Base-by-base conservation (phyloP, 306 rosid genomes). In the Citrullus amarus region DNA sequence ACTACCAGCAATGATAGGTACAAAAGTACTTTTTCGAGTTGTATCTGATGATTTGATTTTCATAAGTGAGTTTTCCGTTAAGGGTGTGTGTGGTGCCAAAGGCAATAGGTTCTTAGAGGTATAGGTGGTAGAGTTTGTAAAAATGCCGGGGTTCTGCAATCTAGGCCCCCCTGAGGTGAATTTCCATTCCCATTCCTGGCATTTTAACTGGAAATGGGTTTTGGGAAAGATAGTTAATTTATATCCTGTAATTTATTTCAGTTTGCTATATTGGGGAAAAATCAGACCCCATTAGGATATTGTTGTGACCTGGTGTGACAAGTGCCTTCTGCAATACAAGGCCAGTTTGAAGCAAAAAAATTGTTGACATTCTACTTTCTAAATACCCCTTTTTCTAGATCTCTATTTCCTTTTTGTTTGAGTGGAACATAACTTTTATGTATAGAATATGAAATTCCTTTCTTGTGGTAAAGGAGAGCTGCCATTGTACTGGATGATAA, bases 171-270 rank as follows among this genome's bases (percentile, higher is more conserved):
- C 88, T 79, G 60, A 79, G 86, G 88, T 80, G 88, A 82, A 79
- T 83, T 51, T 73, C 69, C 53, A 83, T 83, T 84, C 79, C 86
- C 83, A 81, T 88, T 85, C 89, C 88, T 79, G 80, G 84, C 91
- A 90, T 85, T 86, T 81, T 92, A 82, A 87, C 86, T 80, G 86
- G 91, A 83, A 82, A 86, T 69, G 81, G 96, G 93, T 88, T 73
- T 85, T 81, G 90, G 85, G 86, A 80, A 79, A 73, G 34, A 73
- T 51, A 39, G 74, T 72, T 69, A 50, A 68, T 80, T 88, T 79
- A 57, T 39, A 78, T 83, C 30, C 79, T 78, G 79, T 91, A 88
- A 44, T 82, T 82, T 81, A 83, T 56, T 74, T 86, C 82, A 82
- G 57, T 76, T 65, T 84, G 88, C 79, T 38, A 57, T 6, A 60